Base-by-base conservation (phyloP, 2,329 filamentous ascomycete species). In the Orbilia blumenaviensis region DNA sequence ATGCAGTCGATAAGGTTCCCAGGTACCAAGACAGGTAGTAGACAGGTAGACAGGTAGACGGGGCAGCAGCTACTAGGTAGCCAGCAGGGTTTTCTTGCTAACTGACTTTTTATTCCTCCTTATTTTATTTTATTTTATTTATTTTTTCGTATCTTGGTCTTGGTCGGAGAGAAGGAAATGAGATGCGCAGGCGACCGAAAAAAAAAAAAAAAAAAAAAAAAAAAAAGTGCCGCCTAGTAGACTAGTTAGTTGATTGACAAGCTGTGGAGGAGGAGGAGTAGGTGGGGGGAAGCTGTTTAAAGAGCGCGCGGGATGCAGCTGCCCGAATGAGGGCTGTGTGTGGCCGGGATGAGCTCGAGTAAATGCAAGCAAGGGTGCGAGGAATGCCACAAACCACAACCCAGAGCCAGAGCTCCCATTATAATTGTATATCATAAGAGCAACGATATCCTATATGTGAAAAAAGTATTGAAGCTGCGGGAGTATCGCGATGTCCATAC, bases 251-350 rank as follows among this genome's bases (percentile, higher is more conserved):
- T 21, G n/a, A n/a, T n/a, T n/a, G n/a, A n/a, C n/a, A n/a, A n/a
- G n/a, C n/a, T n/a, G n/a, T 9, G 42, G 41, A n/a, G 12, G n/a
- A 27, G 10, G 14, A 48, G 2, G 34, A 42, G 9, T 23, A 41
- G 42, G 60, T 48, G 58, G 60, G 60, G n/a, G 60, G 42, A 50
- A 61, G 36, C 38, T 32, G 54, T 14, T 21, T 34, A 72, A 44
- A 46, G 60, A 63, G 60, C 60, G n/a, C n/a, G 60, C 48, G 63
- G 67, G 67, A 72, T 72, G 67, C 66, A 72, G 67, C 67, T 72
- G 60, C 67, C n/a, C 67, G 48, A 72, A 72, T 72, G 36, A 56
- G 52, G 58, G 14, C 23, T 60, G 50, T 25, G 52, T 60, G 50
- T 25, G 52, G 52, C 52, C 52, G 52, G 52, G 52, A 56, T 61